Conservation (phyloP, 176 grass and related monocot species). For the Lolium perenne region DNA sequence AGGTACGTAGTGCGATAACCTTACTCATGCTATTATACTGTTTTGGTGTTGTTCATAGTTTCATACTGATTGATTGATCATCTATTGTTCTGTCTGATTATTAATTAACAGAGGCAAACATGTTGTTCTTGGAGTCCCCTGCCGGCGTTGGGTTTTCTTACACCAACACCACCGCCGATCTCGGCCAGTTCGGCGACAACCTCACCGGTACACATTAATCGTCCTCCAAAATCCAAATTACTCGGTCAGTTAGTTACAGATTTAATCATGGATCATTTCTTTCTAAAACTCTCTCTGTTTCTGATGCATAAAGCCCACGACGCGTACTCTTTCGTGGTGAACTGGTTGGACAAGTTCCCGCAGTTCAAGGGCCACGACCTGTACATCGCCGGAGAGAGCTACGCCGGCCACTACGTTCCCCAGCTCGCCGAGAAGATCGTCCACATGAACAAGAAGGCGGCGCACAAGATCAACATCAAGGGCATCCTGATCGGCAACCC, state of each 20-base stretch:
- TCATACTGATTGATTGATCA: neutral
- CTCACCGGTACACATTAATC: constrained; percentile 59
- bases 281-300: neutral
- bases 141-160: constrained; percentile 91
- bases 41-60: neutral
- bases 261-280: neutral
- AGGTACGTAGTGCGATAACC: neutral
- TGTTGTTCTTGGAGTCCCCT: constrained; percentile 83
- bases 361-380: constrained; percentile 82
- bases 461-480: constrained; percentile 81
- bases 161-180: constrained; percentile 79
- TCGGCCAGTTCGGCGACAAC: constrained; percentile 62
- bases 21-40: neutral
- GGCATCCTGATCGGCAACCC: constrained; percentile 95
- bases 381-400: constrained; percentile 87
- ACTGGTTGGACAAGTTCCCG: constrained; percentile 90
- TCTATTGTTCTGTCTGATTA: neutral
- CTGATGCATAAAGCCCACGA: constrained; percentile 53
- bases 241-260: neutral
- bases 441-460: constrained; percentile 54
- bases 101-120: constrained; percentile 64
- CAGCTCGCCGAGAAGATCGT: constrained; percentile 79
- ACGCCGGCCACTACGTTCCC: constrained; percentile 86
- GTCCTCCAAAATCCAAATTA: neutral
- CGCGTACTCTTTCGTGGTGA: constrained; percentile 74